Evolutionary conservation across 164 flowering plant genomes (phyloP), one percentile per base, ranked within the genome.

Genomic region (Taxillus chinensis): DNA sequence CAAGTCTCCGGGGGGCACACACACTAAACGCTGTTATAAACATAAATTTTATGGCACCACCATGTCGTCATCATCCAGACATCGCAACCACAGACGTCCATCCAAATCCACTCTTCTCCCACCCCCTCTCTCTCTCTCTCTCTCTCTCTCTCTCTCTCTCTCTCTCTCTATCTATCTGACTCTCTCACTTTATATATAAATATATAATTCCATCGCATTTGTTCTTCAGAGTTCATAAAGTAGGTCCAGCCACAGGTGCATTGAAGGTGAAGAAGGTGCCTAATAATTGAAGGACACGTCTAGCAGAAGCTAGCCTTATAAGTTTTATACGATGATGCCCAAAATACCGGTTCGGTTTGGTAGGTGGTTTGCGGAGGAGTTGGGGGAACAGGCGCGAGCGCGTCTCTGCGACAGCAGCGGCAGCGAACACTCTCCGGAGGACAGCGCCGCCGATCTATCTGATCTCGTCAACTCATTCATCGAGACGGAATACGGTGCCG

Each of bases 391-490:
- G 17, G 74, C 79, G 0, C 61, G 74, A 61, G 48, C 45, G 51
- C 67, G 80, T 58, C 68, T 64, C 2, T 78, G 82, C 69, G 82
- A 78, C 54, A 81, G 83, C 77, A 80, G 86, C 67, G 87, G 87
- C 39, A 84, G 89, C 73, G 86, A 83, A 65, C 83, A 86, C 69
- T 79, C 79, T 15, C 68, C 78, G 52, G 76, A 75, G 52, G 63
- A 61, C 0, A 27, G 27, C 56, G 61, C 59, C 15, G 49, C 65
- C 2, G 83, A 82, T 73, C 70, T 87, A 1, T 82, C 81, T 2
- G 91, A 80, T 69, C 83, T 89, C 5, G 83, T 89, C 8, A 75
- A 82, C 15, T 86, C 89, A 16, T 89, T 78, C 52, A 62, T 83
- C 1, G 92, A 86, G 49, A 70, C 62, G 60, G 78, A 75, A 7